Percentiles rank a stretch among this genome's conserved stretches.
Conservation (phyloP, 805 yeast species). For the Candida takata region DNA sequence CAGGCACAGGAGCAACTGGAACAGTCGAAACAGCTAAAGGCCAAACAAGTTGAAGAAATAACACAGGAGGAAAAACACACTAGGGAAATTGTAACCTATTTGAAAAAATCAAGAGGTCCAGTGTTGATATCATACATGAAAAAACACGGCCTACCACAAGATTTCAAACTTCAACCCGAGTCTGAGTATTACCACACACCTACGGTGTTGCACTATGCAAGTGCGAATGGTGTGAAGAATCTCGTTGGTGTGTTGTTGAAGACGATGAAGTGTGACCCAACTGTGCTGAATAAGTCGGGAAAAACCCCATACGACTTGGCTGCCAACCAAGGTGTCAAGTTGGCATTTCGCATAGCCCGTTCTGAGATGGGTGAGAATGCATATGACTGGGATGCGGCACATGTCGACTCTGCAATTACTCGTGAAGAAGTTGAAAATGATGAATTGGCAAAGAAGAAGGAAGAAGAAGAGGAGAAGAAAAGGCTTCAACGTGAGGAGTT, state of each 20-base stretch:
- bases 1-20: slow-evolving; percentile 26
- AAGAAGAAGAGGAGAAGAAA: slow-evolving; percentile 33
- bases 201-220: slow-evolving; percentile 71
- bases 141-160: slow-evolving; percentile 46
- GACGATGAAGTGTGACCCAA: slow-evolving; percentile 67
- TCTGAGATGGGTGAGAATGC: slow-evolving; percentile 56
- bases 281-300: slow-evolving; percentile 42
- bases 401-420: slow-evolving; percentile 52
- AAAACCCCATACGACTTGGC: slow-evolving; percentile 68
- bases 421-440: slow-evolving; percentile 48
- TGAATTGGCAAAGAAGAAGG: slow-evolving; percentile 30
- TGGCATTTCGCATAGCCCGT: slow-evolving; percentile 65
- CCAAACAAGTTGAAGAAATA: slow-evolving; percentile 16
- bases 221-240: slow-evolving; percentile 58
- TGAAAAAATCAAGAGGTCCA: slow-evolving; percentile 76
- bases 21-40: slow-evolving; percentile 22
- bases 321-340: slow-evolving; percentile 36
- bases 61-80: slow-evolving; percentile 44
- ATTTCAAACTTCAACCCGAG: slow-evolving; percentile 51
- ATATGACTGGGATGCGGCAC: slow-evolving; percentile 65
- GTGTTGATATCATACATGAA: slow-evolving; percentile 55
- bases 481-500: slow-evolving; percentile 37
- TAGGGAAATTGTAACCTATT: slow-evolving; percentile 45
- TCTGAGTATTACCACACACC: slow-evolving; percentile 50
- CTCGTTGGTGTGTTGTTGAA: slow-evolving; percentile 56